Percentiles rank a stretch among this genome's conserved stretches.
These are phyloP conservation scores for Apiotrichum laibachii DNA, from an alignment of 1,284 basidiomycete genomes.

Conservation along the genomic window DNA sequence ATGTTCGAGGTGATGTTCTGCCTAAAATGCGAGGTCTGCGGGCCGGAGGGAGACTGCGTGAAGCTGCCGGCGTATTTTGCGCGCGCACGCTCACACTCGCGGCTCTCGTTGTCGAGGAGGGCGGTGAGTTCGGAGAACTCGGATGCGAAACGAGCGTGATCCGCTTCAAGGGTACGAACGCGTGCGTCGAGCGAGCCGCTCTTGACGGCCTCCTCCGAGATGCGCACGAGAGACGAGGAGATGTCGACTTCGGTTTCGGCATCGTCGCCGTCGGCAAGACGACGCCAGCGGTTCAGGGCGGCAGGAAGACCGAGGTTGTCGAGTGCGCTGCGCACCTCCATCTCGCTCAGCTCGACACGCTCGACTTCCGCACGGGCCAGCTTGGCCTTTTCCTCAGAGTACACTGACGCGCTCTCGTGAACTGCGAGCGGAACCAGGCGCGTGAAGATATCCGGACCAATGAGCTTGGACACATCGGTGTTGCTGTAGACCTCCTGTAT, in stretches of 20 bases:
- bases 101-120: slow-evolving; percentile 71
- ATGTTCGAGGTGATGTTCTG: slow-evolving; percentile 78
- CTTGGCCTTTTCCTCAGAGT: slow-evolving; percentile 98
- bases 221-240: slow-evolving; percentile 68
- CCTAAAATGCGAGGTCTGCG: slow-evolving; percentile 67
- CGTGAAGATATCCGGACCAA: slow-evolving; percentile 87
- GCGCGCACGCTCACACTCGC: slow-evolving; percentile 77
- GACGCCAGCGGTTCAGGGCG: slow-evolving; percentile 70
- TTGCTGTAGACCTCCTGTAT: slow-evolving; percentile 93
- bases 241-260: slow-evolving; percentile 58
- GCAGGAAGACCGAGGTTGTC: slow-evolving; percentile 80
- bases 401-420: slow-evolving; percentile 92
- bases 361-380: slow-evolving; percentile 86
- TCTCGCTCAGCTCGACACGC: slow-evolving; percentile 77
- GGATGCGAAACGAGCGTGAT: slow-evolving; percentile 62
- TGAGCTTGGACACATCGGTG: slow-evolving; percentile 89
- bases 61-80: slow-evolving; percentile 83
- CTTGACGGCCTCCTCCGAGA: slow-evolving; percentile 70
- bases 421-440: slow-evolving; percentile 88
- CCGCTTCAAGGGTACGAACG: slow-evolving; percentile 61
- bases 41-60: slow-evolving; percentile 81
- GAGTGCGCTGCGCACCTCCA: slow-evolving; percentile 72
- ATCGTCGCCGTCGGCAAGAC: slow-evolving; percentile 65
- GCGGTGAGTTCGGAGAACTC: slow-evolving; percentile 63
- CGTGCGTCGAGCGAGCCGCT: slow-evolving; percentile 57